Evolutionary conservation across 2,329 filamentous ascomycete species (phyloP).

Genomic region (Biscogniauxia sp.): DNA sequence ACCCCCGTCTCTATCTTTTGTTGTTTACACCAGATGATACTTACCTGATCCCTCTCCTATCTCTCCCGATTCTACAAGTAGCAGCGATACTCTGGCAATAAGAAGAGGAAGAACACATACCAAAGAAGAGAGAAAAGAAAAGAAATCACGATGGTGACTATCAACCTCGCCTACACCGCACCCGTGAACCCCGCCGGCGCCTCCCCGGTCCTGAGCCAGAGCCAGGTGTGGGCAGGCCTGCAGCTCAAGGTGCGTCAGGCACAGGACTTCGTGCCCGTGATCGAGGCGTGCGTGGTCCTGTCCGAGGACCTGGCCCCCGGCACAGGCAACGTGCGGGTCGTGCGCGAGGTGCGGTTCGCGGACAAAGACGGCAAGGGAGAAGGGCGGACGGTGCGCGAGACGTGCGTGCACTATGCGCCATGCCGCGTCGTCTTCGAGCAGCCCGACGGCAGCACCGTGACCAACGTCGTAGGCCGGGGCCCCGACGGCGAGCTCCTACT

Average conservation of each 20-base stretch:
- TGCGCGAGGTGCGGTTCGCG: slow-evolving; percentile 32
- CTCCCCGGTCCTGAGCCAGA: slow-evolving; percentile 27
- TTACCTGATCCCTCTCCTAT: no score
- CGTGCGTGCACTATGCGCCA: slow-evolving; percentile 32
- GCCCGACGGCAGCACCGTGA: slow-evolving; percentile 35
- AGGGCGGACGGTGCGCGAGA: slow-evolving; percentile 25
- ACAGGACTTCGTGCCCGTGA: slow-evolving; percentile 38
- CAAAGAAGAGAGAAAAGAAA: neutral
- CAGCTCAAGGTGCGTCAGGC: slow-evolving; percentile 35
- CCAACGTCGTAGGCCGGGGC: slow-evolving; percentile 34
- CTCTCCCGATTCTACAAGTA: no score
- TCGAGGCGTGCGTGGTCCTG: slow-evolving; percentile 32
- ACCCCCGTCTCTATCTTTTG: no score
- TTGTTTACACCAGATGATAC: no score
- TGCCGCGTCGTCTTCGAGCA: slow-evolving; percentile 35
- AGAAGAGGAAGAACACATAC: no score
- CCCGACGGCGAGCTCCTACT: slow-evolving; percentile 31
- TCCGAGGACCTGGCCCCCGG: slow-evolving; percentile 24
- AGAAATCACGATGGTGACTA: slow-evolving; percentile 32
- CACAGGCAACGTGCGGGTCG: slow-evolving; percentile 24
- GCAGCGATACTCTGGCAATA: no score
- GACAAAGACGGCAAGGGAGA: neutral
- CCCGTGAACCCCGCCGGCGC: slow-evolving; percentile 36
- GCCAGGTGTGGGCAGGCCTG: slow-evolving; percentile 37
- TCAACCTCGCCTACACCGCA: slow-evolving; percentile 35